Evolutionary conservation across 1,284 basidiomycete species (phyloP).

Genomic region (Moniliophthora roreri): DNA sequence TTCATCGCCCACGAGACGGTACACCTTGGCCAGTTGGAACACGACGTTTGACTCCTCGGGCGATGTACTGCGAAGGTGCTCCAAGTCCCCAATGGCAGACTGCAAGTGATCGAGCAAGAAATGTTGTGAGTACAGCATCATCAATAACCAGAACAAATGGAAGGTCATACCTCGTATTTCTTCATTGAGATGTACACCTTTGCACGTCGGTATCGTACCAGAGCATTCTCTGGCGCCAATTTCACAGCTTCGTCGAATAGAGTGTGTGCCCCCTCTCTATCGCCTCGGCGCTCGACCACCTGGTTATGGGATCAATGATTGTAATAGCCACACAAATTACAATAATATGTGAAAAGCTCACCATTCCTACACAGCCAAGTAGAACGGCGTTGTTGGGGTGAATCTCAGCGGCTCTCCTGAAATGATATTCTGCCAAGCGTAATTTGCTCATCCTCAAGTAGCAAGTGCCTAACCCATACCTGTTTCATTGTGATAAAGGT

Average conservation of each 20-base stretch:
- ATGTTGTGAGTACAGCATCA: slow-evolving; percentile 6
- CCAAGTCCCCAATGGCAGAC: slow-evolving; percentile 69
- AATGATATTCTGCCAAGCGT: slow-evolving; percentile 91
- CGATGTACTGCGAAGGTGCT: slow-evolving; percentile 73
- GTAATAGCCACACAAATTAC: slow-evolving; percentile 18
- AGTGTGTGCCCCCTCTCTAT: slow-evolving; percentile 70
- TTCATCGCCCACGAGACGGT: slow-evolving; percentile 75
- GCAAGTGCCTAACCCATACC: slow-evolving; percentile 96
- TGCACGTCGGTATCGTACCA: slow-evolving; percentile 88
- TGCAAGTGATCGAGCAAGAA: slow-evolving; percentile 15
- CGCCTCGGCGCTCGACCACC: slow-evolving; percentile 81
- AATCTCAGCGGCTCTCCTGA: slow-evolving; percentile 85
- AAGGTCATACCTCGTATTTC: slow-evolving; percentile 72
- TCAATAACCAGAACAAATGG: neutral
- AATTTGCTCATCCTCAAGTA: slow-evolving; percentile 91
- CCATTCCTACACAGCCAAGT: slow-evolving; percentile 88
- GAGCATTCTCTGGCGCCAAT: slow-evolving; percentile 79
- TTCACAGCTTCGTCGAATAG: slow-evolving; percentile 79
- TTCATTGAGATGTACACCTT: slow-evolving; percentile 84
- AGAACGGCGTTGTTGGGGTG: slow-evolving; percentile 91
- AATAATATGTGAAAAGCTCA: slow-evolving; percentile 42
- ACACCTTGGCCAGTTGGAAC: slow-evolving; percentile 92
- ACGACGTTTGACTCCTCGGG: slow-evolving; percentile 95
- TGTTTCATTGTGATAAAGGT: slow-evolving; percentile 38
- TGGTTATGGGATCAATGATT: slow-evolving; percentile 36